Evolutionary conservation across 1,284 basidiomycete species (phyloP), one percentile per base, ranked within the genome.

Genomic region (Rhodotorula sp.): DNA sequence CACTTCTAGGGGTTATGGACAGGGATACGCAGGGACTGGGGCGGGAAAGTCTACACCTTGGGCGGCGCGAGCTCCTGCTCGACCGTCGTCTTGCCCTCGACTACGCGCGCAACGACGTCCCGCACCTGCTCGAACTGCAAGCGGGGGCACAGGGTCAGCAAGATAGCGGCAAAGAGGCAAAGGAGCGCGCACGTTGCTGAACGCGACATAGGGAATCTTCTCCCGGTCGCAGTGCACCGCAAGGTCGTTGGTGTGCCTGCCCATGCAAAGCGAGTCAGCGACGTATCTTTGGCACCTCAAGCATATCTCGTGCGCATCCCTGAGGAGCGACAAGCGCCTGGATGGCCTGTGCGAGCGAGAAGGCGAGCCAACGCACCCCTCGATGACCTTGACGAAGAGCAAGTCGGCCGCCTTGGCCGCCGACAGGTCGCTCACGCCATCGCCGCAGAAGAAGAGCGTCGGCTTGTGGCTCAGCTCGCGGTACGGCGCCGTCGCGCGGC

Each of bases 381-480:
- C 83, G 79, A 91, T 91, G 78, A 83, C 80, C 82, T 97, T 97
- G 74, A 94, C 92, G 81, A 96, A 96, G 37, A 97, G 86, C 29
- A 94, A 83, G 82, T 97, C 92, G 32, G 94, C 92, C 77, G 94
- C 91, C 67, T 85, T 85, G 0, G 94, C 94, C 3, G 94, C 94
- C 17, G 91, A 92, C 82, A 97, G 87, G 81, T 96, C 93, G 15
- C 50, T 92, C 66, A 96, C 94, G 58, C 94, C 94, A 80, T 97
- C 94, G 1, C 94, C 94, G 77, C 95, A 94, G 87, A 96, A 97
- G 83, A 97, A 94, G 27, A 95, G 84, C 1, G 87, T 89, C 5
- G 94, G 94, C 25, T 88, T 88, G 69, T 88, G 81, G 6, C 85
- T 80, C 54, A 95, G 85, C 44, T 85, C 82, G 34, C 88, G 85